phyloP scores from a whole-genome alignment of 2,329 filamentous ascomycete species.

The Magnaporthales sp. region DNA sequence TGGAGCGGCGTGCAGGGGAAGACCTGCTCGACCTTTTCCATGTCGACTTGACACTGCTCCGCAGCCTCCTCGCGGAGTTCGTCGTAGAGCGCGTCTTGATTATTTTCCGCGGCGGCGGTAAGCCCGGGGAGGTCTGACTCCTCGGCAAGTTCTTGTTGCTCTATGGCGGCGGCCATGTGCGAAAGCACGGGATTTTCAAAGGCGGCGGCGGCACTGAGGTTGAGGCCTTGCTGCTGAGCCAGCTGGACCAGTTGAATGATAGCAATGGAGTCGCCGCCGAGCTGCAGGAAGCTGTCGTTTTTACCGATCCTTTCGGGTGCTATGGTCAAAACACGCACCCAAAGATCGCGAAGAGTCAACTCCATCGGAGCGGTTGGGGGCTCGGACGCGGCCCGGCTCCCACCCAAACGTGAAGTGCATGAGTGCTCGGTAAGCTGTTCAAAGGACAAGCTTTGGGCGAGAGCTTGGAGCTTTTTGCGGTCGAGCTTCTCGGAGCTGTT shows the following conservation, averaged over 20 bases:
- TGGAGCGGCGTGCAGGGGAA: constrained; percentile 15
- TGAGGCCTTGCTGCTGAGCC: constrained; percentile 5
- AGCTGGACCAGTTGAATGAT: constrained; percentile 10
- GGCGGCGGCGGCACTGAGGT: constrained; percentile 3
- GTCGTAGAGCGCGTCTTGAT: too few species aligned
- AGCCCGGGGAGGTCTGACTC: not conserved
- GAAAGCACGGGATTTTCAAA: constrained; percentile 1
- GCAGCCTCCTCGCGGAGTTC: not conserved
- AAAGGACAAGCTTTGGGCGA: constrained; percentile 6
- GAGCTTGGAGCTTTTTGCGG: constrained; percentile 5
- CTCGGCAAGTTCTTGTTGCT: not conserved
- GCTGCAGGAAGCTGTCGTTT: constrained; percentile 10
- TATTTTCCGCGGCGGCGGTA: not conserved
- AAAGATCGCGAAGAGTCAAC: constrained; percentile 6
- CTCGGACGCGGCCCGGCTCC: constrained; percentile 6
- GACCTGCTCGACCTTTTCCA: constrained; percentile 9
- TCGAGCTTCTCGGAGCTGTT: constrained; percentile 17
- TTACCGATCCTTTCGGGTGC: constrained; percentile 4
- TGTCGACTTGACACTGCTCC: not conserved
- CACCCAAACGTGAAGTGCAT: not conserved
- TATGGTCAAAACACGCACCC: constrained; percentile 10
- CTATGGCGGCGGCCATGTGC: not conserved
- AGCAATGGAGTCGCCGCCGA: constrained; percentile 13
- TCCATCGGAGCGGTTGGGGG: not conserved
- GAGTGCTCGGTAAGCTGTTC: not conserved